phyloP scores from a whole-genome alignment of 208 protist genomes.

The Vickermania spadyakhi region DNA sequence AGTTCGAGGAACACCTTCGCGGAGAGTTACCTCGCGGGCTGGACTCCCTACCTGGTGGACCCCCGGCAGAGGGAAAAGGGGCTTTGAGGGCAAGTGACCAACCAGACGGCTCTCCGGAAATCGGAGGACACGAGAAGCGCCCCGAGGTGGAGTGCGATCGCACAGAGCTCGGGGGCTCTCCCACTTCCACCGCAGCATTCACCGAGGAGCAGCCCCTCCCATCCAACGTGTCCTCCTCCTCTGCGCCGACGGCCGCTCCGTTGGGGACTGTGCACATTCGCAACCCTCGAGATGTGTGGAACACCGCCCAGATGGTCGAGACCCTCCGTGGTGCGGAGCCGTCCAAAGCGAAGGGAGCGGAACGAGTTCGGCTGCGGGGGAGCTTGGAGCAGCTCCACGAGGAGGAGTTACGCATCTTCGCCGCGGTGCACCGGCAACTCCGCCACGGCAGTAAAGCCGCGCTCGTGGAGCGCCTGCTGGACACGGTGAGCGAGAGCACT shows the following conservation, averaged over 20 bases:
- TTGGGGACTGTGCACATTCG: slow-evolving; percentile 77
- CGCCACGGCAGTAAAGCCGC: slow-evolving; percentile 65
- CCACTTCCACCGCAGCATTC: not conserved
- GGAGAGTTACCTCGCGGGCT: slow-evolving; percentile 37
- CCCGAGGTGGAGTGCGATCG: too few relatives aligned
- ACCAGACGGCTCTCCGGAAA: too few relatives aligned
- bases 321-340: slow-evolving; percentile 23
- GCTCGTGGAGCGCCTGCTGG: slow-evolving; percentile 64
- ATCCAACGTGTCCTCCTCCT: not conserved
- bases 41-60: not conserved
- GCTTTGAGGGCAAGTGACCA: too few relatives aligned
- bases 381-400: slow-evolving; percentile 58
- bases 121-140: not conserved
- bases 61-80: not conserved
- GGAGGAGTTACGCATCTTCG: slow-evolving; percentile 88
- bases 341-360: slow-evolving; percentile 13
- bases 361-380: slow-evolving; percentile 21
- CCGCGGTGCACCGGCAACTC: slow-evolving; percentile 70
- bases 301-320: slow-evolving; percentile 52
- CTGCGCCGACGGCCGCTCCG: not conserved
- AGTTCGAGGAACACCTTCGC: slow-evolving; percentile 80
- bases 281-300: slow-evolving; percentile 73
- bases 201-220: not conserved
- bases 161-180: too few relatives aligned
- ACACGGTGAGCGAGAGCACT: slow-evolving; percentile 29